Evolutionary conservation across 805 yeast species (phyloP), one percentile per base, ranked within the genome.

Genomic region (Zygosaccharomyces gambellarensis): DNA sequence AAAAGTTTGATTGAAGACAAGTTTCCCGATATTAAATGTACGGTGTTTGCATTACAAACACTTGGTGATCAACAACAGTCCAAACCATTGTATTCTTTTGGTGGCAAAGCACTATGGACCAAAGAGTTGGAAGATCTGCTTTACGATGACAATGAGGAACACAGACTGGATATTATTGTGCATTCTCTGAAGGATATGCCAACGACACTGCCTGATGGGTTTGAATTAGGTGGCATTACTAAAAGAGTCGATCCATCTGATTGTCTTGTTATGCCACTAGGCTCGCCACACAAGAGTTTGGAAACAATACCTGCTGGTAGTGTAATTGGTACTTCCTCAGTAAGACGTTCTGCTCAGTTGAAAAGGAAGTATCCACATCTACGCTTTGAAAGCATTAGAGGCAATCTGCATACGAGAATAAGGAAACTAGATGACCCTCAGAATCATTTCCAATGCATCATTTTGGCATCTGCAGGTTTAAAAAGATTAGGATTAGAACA

Each of bases 71-170:
- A 87, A 63, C 83, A 86, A 28, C 94, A 82, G 63, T 79, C 77
- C 62, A 83, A 81, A 64, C 97, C 99, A 6, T 74, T 94, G 44
- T 94, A 92, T 68, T 80, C 96, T 3, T 94, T 94, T 70, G 98
- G 97, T 39, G 99, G 99, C 23, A 94, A 94, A 67, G 82, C 97
- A 0, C 68, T 94, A 22, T 94, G 99, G 99, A 94, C 99, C 2
- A 87, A 87, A 63, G 99, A 94, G 69, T 75, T 94, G 49, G 99
- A 94, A 69, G 83, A 82, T 22, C 71, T 90, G 43, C 71, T 92
- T 36, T 76, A 85, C 55, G 73, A 77, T 41, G 75, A 81, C 23
- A 90, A 85, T 27, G 74, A 71, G 17, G 82, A 74, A 57, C 83
- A 85, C 46, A 76, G 82, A 68, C 74, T 92, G 43, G 97, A 94